Conservation (phyloP, 148 eudicot species). For the Salicornia ramosissima region DNA sequence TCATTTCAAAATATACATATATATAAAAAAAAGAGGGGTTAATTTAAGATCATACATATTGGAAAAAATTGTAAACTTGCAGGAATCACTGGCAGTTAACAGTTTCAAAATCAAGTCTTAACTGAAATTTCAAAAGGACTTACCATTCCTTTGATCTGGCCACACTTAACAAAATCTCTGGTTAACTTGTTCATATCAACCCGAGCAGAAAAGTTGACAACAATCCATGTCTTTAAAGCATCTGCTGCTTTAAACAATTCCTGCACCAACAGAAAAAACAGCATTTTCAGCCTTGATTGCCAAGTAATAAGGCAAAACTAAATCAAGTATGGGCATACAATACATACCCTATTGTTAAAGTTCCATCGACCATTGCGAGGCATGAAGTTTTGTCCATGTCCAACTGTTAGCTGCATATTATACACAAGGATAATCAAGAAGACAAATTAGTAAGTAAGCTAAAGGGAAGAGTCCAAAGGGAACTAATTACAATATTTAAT, state of each 20-base stretch:
- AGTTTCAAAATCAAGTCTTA: no score
- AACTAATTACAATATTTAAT: neutral
- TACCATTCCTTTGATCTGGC: slow-evolving; percentile 36
- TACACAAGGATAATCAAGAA: neutral
- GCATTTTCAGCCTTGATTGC: neutral
- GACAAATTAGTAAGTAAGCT: neutral
- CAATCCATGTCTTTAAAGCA: slow-evolving; percentile 25
- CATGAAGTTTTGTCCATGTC: slow-evolving; percentile 31
- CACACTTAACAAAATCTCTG: slow-evolving; percentile 34
- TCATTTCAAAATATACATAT: neutral
- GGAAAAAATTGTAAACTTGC: neutral
- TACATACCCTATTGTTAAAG: slow-evolving; percentile 36
- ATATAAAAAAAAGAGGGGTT: no score
- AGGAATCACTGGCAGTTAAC: no score
- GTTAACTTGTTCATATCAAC: slow-evolving; percentile 22
- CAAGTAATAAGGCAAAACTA: neutral
- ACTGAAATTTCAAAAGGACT: slow-evolving; percentile 6
- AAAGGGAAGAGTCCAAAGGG: neutral
- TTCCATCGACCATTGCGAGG: slow-evolving; percentile 43
- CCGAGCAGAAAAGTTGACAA: slow-evolving; percentile 39
- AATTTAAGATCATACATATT: no score
- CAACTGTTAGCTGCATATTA: slow-evolving; percentile 34
- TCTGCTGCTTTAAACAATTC: slow-evolving; percentile 25
- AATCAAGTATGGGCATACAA: neutral
- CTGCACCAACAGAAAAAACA: slow-evolving; percentile 23